Evolutionary conservation across 106 monocot species (phyloP).

Genomic region (Dendrobium nobile): DNA sequence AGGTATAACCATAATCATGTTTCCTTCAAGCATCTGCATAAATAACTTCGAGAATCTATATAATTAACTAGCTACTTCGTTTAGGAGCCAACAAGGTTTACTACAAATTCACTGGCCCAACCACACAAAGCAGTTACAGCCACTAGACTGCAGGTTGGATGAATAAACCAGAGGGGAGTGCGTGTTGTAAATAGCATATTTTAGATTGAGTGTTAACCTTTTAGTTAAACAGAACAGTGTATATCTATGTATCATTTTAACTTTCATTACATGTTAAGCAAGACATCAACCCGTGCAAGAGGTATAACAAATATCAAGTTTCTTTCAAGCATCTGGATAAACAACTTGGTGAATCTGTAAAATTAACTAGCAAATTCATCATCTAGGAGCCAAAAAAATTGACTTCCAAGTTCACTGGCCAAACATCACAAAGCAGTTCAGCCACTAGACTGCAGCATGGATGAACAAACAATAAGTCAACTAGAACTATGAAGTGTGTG

Average conservation of each 20-base stretch:
- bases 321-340: background rate
- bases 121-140: background rate
- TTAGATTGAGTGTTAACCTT: background rate
- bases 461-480: background rate
- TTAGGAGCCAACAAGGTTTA: background rate
- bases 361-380: background rate
- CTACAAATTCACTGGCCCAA: background rate
- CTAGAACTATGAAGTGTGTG: background rate
- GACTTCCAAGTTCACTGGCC: background rate
- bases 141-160: background rate
- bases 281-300: background rate
- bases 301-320: background rate
- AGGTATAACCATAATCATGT: background rate
- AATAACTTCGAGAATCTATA: background rate
- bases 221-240: background rate
- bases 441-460: background rate
- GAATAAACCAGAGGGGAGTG: background rate
- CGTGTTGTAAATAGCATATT: background rate
- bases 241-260: background rate
- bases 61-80: background rate
- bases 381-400: background rate
- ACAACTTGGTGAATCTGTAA: background rate
- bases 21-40: background rate
- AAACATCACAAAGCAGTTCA: background rate
- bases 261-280: background rate